Base-by-base conservation (phyloP, 441 rosid species). In the Erodium chrysanthum region DNA sequence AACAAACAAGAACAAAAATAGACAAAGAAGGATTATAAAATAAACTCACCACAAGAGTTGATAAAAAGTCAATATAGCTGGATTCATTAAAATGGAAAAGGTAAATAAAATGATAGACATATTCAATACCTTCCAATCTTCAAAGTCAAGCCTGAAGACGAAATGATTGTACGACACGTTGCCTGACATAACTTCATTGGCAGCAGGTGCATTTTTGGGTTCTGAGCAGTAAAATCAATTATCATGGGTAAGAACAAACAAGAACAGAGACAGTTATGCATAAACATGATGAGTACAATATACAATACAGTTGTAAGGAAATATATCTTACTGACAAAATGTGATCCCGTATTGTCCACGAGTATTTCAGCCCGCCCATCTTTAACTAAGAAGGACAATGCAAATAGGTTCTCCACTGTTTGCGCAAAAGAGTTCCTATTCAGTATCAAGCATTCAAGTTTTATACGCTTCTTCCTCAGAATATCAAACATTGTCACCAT, bases 341-440 rank as follows among this genome's bases (percentile, higher is more conserved):
- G 77, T 14, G 44, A 6, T 35, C 77, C 77, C 5, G 60, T 66
- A 0, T 74, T 62, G 44, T 74, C 67, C 69, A 74, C 62, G 20
- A 48, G 56, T 25, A 74, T 70, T 56, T 74, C 63, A n/a, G 67
- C 77, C 23, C 77, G 70, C 31, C 77, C 77, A 69, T 74, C 77
- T 66, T 74, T 74, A 48, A 74, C 70, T 6, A 74, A 40, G 73
- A 74, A 74, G 7, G 77, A 74, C 40, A 74, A 42, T 14, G 77
- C 77, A 74, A 74, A 74, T 48, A 74, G 52, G 25, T 74, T 74
- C 21, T 74, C 73, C 25, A 74, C 73, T 0, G 77, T 74, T 46
- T 74, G 77, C 29, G 77, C 77, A 69, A 74, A 69, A 33, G 73
- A 74, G 23, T 15, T 66, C 62, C 77, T 69, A 54, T 74, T 74